Evolutionary conservation across 805 yeast genomes (phyloP).

Genomic region (Starmerella bombi): DNA sequence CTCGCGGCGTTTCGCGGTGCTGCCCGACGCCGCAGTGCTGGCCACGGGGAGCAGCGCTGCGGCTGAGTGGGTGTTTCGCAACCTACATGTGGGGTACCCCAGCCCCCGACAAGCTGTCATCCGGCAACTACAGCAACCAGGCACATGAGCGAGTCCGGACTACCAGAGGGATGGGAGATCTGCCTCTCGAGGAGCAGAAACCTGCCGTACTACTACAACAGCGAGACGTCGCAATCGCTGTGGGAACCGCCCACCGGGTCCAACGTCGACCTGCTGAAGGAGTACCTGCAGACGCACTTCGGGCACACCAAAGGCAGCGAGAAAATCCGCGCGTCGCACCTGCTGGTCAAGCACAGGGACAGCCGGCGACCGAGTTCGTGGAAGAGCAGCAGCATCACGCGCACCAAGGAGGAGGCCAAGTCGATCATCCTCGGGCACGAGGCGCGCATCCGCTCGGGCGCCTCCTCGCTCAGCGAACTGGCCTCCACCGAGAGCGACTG

Average conservation of each 20-base stretch:
- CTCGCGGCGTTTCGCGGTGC: no score
- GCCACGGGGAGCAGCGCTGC: no score
- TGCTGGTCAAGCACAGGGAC: slow-evolving; percentile 68
- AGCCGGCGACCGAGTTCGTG: slow-evolving; percentile 88
- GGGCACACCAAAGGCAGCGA: slow-evolving; percentile 19
- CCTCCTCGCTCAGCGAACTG: slow-evolving; percentile 49
- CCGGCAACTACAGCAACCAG: no score
- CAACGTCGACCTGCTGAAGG: slow-evolving; percentile 43
- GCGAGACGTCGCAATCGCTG: slow-evolving; percentile 53
- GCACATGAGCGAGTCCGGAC: slow-evolving; percentile 40
- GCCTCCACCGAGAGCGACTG: slow-evolving; percentile 83
- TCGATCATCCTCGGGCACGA: slow-evolving; percentile 46
- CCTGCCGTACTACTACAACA: slow-evolving; percentile 71
- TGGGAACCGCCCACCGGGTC: slow-evolving; percentile 92
- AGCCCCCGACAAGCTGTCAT: no score
- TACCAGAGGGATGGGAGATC: slow-evolving; percentile 78
- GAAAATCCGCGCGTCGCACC: slow-evolving; percentile 67
- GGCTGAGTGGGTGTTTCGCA: no score
- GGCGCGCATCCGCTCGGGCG: slow-evolving; percentile 49
- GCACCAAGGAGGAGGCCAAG: slow-evolving; percentile 69
- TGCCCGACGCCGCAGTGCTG: no score
- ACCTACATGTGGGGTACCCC: no score
- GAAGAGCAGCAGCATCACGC: slow-evolving; percentile 64
- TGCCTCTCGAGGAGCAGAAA: slow-evolving; percentile 65
- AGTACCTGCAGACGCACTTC: slow-evolving; percentile 36